Evolutionary conservation across 31 red algal species (phyloP).

Genomic region (Odonthalia washingtoniensis): DNA sequence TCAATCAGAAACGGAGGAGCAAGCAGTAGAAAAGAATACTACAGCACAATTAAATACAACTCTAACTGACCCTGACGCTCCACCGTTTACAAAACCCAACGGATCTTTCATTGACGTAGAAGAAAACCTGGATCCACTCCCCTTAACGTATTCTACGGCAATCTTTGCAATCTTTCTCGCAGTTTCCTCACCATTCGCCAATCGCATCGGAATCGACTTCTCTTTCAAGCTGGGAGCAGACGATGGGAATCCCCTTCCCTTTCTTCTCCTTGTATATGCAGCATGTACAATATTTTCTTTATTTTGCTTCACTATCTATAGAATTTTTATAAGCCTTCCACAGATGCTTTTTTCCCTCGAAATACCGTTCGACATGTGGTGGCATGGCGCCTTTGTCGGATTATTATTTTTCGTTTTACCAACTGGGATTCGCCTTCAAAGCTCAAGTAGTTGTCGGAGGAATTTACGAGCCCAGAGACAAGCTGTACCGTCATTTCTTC

Average conservation of each 20-base stretch:
- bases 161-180: background rate
- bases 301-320: background rate
- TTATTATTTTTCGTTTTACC: background rate
- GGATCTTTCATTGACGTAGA: no score
- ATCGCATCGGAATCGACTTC: background rate
- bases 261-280: background rate
- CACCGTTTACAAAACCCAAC: no score
- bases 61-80: no score
- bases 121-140: background rate
- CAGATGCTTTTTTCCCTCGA: background rate
- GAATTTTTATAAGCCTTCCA: background rate
- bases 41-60: no score
- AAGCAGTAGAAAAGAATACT: no score
- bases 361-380: background rate
- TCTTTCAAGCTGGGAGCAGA: background rate
- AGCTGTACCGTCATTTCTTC: no score
- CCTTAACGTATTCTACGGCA: background rate
- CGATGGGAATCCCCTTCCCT: background rate
- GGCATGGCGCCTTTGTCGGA: background rate
- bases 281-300: background rate
- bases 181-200: background rate
- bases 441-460: background rate
- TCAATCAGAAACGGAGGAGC: background rate
- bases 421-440: background rate
- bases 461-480: constrained; percentile 28